phyloP scores from a whole-genome alignment of 768 basidiomycete genomes.

The Suillus variegatus region DNA sequence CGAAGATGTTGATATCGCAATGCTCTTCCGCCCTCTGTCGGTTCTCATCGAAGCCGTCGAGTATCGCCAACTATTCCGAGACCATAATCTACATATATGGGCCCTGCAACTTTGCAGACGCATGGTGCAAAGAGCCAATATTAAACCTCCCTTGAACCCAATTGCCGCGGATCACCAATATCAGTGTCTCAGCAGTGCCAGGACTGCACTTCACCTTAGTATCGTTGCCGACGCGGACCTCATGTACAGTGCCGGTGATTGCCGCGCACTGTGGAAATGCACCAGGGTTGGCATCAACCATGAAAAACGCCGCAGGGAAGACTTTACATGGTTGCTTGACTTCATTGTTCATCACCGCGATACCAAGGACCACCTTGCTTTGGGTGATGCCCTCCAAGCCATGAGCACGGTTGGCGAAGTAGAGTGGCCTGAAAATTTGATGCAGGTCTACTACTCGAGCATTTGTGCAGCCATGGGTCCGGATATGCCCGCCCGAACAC shows the following conservation, averaged over 20 bases:
- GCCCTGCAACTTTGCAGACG: conserved; percentile 3
- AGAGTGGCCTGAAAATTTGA: not conserved
- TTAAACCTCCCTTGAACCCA: not conserved
- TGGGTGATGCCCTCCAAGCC: not conserved
- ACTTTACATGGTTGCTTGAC: conserved; percentile 1
- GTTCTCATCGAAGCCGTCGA: conserved; percentile 3
- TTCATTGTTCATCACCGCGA: not conserved
- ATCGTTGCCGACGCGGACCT: not conserved
- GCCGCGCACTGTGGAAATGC: not conserved
- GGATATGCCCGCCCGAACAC: not conserved
- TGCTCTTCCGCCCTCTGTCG: not conserved
- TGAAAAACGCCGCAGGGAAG: not conserved
- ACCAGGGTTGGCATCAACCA: not conserved
- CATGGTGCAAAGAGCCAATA: not conserved
- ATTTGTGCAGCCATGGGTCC: not conserved
- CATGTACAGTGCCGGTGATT: not conserved
- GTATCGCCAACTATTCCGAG: not conserved
- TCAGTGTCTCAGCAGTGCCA: not conserved
- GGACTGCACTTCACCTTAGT: not conserved
- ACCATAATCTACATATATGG: not conserved
- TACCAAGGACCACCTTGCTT: conserved; percentile 1
- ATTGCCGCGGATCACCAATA: not conserved
- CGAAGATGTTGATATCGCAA: not conserved
- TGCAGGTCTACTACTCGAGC: not conserved
- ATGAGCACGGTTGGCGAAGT: conserved; percentile 1